Conservation (phyloP, 441 rosid genomes). For the Croton laevigatus region DNA sequence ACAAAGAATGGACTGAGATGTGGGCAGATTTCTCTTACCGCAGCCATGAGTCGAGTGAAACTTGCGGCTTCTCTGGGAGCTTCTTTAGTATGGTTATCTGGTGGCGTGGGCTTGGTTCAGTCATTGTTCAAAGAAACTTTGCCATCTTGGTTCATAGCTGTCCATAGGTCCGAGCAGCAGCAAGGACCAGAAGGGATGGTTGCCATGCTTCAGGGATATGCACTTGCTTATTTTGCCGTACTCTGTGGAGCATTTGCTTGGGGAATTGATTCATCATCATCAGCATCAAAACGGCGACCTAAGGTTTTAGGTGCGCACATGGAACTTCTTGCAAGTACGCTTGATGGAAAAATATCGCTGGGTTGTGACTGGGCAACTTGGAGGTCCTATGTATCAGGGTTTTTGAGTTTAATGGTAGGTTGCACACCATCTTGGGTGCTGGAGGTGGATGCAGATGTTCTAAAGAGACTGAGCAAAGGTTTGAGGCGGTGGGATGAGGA, state of each 20-base stretch:
- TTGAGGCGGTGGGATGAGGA: conserved; percentile 85
- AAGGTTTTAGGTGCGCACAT: conserved; percentile 70
- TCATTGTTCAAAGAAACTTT: conserved; percentile 82
- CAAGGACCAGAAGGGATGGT: conserved; percentile 57
- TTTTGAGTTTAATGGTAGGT: conserved; percentile 71
- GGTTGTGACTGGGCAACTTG: conserved; percentile 87
- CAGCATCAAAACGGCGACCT: conserved; percentile 73
- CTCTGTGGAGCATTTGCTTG: conserved; percentile 89
- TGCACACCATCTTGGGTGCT: conserved; percentile 78
- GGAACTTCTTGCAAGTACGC: conserved; percentile 77
- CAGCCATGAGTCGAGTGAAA: conserved; percentile 72
- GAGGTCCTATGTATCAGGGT: conserved; percentile 84
- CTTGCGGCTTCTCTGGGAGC: conserved; percentile 94
- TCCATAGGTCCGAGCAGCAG: conserved; percentile 53
- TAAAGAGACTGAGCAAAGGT: conserved; percentile 81
- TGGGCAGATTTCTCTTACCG: conserved; percentile 76
- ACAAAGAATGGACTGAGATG: conserved; percentile 64
- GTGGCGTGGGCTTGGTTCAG: conserved; percentile 72
- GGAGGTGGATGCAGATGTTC: conserved; percentile 70
- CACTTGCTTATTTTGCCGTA: conserved; percentile 82
- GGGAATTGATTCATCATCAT: conserved; percentile 82
- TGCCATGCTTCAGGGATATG: conserved; percentile 81
- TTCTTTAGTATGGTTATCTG: conserved; percentile 82
- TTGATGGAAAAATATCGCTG: conserved; percentile 89
- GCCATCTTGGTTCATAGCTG: conserved; percentile 92